These are phyloP conservation scores for Baeospora myosura DNA, from an alignment of 1,284 basidiomycete species.

Conservation along the genomic window DNA sequence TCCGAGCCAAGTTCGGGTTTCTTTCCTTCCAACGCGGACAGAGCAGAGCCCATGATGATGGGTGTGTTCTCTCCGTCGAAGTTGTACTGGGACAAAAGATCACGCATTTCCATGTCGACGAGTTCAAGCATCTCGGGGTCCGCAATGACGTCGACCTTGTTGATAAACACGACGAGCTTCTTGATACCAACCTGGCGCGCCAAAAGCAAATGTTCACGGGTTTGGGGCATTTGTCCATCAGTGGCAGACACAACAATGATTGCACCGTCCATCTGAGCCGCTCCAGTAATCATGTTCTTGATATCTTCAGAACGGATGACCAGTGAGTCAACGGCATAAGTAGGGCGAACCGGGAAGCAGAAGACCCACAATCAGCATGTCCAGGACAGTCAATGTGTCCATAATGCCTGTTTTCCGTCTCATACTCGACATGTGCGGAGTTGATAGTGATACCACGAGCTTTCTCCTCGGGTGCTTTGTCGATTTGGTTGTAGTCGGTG, in stretches of 20 bases:
- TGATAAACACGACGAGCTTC: conserved; percentile 98
- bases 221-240: conserved; percentile 99
- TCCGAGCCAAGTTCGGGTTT: conserved; percentile 73
- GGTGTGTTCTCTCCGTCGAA: conserved; percentile 98
- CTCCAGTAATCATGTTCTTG: conserved; percentile 99
- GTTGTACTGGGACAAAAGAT: conserved; percentile 87
- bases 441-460: conserved; percentile 99
- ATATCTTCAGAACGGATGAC: conserved; percentile 62
- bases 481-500: conserved; percentile 96
- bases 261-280: conserved; percentile 97
- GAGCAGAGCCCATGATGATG: conserved; percentile 93
- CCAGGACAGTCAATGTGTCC: conserved; percentile 99
- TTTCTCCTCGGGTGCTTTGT: conserved; percentile 99
- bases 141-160: conserved; percentile 96
- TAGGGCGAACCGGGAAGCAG: neutral
- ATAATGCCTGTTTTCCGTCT: conserved; percentile 88
- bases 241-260: conserved; percentile 98
- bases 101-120: conserved; percentile 99
- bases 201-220: conserved; percentile 94
- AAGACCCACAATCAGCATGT: conserved; percentile 76
- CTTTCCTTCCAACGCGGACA: conserved; percentile 88
- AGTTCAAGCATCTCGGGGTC: conserved; percentile 99
- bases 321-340: conserved; percentile 10
- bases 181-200: conserved; percentile 99
- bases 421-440: conserved; percentile 95